These are phyloP conservation scores for Cyclaneusma minus DNA, from an alignment of 2,329 filamentous ascomycete species.

Conservation along the genomic window DNA sequence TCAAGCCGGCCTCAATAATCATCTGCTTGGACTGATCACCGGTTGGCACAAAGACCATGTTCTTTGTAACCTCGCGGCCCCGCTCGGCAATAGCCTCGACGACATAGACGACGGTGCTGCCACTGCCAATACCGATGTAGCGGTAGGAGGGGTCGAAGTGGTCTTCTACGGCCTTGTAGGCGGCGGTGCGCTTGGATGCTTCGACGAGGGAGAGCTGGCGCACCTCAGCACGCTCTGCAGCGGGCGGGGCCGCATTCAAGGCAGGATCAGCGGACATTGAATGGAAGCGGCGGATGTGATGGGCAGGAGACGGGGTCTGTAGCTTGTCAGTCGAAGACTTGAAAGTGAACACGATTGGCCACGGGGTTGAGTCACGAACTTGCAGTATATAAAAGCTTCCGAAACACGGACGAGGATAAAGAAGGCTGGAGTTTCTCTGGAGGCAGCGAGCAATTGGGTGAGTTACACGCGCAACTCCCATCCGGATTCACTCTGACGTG, in stretches of 20 bases:
- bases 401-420: too few species aligned
- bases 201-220: conserved; percentile 38
- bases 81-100: conserved; percentile 63
- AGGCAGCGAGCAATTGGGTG: too few species aligned
- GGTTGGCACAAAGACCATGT: conserved; percentile 73
- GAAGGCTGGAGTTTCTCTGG: too few species aligned
- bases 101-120: conserved; percentile 71
- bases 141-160: conserved; percentile 48
- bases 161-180: conserved; percentile 57
- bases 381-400: too few species aligned
- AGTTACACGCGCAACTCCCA: too few species aligned
- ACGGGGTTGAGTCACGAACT: too few species aligned
- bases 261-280: not conserved
- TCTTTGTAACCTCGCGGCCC: conserved; percentile 32
- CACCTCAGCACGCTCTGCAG: conserved; percentile 3
- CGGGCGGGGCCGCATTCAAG: conserved; percentile 6
- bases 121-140: conserved; percentile 66
- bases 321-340: too few species aligned
- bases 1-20: conserved; percentile 65
- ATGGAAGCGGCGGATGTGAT: not conserved
- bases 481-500: too few species aligned
- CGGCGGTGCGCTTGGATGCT: conserved; percentile 59
- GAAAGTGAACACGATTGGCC: too few species aligned
- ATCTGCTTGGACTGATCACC: conserved; percentile 82
- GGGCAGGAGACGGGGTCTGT: too few species aligned